Percentiles rank a stretch among this genome's conserved stretches.
phyloP scores from a whole-genome alignment of 495 filamentous ascomycete species.

The Tuber borchii region DNA sequence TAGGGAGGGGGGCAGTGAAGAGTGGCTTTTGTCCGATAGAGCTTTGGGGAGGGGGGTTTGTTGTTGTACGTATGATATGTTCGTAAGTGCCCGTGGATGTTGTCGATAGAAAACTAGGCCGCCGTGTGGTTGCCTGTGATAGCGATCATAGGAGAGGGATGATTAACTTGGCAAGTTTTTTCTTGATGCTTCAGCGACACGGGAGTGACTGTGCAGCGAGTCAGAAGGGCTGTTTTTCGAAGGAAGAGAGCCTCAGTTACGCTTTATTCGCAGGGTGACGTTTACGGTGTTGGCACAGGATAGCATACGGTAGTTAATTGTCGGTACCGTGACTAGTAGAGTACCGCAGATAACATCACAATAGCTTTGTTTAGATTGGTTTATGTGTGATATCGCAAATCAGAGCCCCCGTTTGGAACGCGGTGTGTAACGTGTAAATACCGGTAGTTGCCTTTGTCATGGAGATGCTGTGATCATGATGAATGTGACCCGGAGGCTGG shows the following conservation, averaged over 20 bases:
- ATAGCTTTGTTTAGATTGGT: slow-evolving; percentile 1
- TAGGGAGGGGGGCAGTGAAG: background rate
- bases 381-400: background rate
- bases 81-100: background rate
- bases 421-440: background rate
- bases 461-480: background rate
- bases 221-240: background rate
- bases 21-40: background rate
- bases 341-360: background rate
- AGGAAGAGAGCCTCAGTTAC: background rate
- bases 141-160: background rate
- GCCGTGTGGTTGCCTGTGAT: background rate
- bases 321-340: background rate
- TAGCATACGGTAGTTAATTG: background rate
- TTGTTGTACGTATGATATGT: background rate
- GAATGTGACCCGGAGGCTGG: background rate
- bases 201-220: background rate
- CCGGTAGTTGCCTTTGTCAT: background rate
- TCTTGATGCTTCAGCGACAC: background rate
- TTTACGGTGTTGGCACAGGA: background rate
- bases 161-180: background rate
- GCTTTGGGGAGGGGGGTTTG: background rate
- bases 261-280: background rate
- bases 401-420: background rate
- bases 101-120: background rate